Percentiles rank a stretch among this genome's conserved stretches.
Conservation (phyloP, 2,329 filamentous ascomycete species). For the Pseudogymnoascus sp. region DNA sequence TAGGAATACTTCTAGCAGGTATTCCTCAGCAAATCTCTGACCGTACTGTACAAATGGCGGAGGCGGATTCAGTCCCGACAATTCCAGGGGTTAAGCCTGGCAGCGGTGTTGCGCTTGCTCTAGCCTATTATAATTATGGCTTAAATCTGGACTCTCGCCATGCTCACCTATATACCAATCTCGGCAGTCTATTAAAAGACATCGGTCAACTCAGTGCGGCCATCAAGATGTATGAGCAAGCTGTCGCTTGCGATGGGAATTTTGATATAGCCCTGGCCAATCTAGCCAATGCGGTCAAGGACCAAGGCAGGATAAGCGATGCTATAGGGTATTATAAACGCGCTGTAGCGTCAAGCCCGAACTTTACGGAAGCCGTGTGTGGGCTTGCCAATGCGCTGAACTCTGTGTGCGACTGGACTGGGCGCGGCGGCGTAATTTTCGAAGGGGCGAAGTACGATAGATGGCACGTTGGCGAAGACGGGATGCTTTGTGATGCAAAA, state of each 20-base stretch:
- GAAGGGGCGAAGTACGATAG: slow-evolving; percentile 67
- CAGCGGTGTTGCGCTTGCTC: slow-evolving; percentile 76
- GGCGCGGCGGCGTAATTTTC: slow-evolving; percentile 76
- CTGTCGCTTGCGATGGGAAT: slow-evolving; percentile 81
- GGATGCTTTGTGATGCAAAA: slow-evolving; percentile 69
- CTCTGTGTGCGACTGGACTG: slow-evolving; percentile 91
- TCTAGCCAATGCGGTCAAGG: slow-evolving; percentile 93
- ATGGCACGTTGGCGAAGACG: slow-evolving; percentile 84
- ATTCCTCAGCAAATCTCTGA: slow-evolving; percentile 61
- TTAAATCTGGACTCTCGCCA: slow-evolving; percentile 78
- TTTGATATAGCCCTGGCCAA: slow-evolving; percentile 98
- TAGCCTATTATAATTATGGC: slow-evolving; percentile 94
- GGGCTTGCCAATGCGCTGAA: slow-evolving; percentile 91
- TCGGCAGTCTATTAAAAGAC: slow-evolving; percentile 91
- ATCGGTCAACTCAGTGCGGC: slow-evolving; percentile 87
- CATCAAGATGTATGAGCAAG: slow-evolving; percentile 95
- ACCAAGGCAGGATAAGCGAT: slow-evolving; percentile 84
- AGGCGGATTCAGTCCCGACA: slow-evolving; percentile 30
- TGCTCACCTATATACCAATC: slow-evolving; percentile 92
- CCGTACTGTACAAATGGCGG: slow-evolving; percentile 24
- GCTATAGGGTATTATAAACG: slow-evolving; percentile 87
- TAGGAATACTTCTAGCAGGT: slow-evolving; percentile 91
- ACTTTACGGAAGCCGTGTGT: slow-evolving; percentile 95
- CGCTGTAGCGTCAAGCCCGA: slow-evolving; percentile 83
- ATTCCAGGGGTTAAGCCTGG: slow-evolving; percentile 77